A percentile compares a stretch with the other conserved stretches of the same genome.
Conservation (phyloP, 1,284 basidiomycete genomes). For the Tylopilus sp. region DNA sequence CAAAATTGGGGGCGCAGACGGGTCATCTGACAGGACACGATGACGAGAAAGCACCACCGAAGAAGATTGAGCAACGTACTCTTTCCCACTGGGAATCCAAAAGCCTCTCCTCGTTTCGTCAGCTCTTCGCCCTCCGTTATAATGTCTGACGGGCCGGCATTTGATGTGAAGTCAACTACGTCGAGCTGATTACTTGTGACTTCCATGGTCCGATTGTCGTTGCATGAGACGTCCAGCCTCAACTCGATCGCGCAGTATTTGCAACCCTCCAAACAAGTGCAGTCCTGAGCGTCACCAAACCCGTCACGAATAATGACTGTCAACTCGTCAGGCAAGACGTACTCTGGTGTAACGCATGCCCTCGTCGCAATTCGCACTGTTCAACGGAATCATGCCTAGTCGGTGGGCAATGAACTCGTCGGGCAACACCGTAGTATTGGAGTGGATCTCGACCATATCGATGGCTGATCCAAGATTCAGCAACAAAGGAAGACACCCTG, state of each 20-base stretch:
- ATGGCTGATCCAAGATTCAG: conserved; percentile 62
- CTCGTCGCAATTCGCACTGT: conserved; percentile 82
- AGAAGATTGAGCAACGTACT: conserved; percentile 42
- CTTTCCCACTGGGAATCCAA: conserved; percentile 88
- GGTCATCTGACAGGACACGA: conserved; percentile 47
- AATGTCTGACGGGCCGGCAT: conserved; percentile 32
- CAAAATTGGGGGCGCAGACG: conserved; percentile 65
- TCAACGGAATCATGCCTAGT: conserved; percentile 90
- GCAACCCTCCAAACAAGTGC: conserved; percentile 77
- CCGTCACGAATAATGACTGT: conserved; percentile 8
- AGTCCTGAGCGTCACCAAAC: conserved; percentile 56
- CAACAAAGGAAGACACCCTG: background rate
- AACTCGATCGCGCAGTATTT: conserved; percentile 79
- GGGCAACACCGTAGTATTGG: conserved; percentile 91
- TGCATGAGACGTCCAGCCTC: conserved; percentile 67
- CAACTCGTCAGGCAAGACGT: conserved; percentile 26
- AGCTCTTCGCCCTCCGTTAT: conserved; percentile 64
- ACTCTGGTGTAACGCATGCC: conserved; percentile 81
- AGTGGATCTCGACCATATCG: conserved; percentile 91
- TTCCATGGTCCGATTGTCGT: conserved; percentile 69
- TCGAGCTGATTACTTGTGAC: conserved; percentile 79
- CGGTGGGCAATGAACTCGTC: conserved; percentile 98
- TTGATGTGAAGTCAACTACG: conserved; percentile 43
- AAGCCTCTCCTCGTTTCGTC: conserved; percentile 66
- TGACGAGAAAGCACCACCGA: background rate